A percentile compares a stretch with the other conserved stretches of the same genome.
Conservation (phyloP, 176 grass and related monocot genomes). For the Panicum miliaceum region DNA sequence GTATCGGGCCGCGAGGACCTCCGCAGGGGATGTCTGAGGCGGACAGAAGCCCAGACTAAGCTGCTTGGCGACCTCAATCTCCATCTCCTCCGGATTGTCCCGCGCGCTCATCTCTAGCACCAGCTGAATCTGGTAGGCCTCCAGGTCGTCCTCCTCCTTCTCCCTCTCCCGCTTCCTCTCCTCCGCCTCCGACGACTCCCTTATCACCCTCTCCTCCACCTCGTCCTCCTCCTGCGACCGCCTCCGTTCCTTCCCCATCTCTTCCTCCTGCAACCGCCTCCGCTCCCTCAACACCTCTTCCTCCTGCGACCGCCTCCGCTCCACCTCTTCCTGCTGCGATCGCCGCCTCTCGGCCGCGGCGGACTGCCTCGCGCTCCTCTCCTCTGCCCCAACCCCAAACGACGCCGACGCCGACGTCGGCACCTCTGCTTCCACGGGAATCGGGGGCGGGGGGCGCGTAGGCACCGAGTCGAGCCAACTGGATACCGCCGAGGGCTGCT, state of each 20-base stretch:
- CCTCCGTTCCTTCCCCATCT: constrained; percentile 34
- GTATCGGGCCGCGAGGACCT: constrained; percentile 74
- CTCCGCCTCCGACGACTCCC: constrained; percentile 52
- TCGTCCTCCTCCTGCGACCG: constrained; percentile 45
- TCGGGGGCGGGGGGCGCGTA: constrained; percentile 39
- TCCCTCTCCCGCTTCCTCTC: constrained; percentile 61
- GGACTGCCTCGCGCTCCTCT: constrained; percentile 32
- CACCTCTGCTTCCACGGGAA: constrained; percentile 20
- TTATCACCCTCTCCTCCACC: constrained; percentile 66
- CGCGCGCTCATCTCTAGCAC: constrained; percentile 90
- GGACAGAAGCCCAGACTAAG: constrained; percentile 84
- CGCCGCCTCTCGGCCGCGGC: constrained; percentile 25
- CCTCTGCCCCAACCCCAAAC: constrained; percentile 18
- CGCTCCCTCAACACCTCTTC: background rate
- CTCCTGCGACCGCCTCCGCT: constrained; percentile 15
- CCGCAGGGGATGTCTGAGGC: constrained; percentile 56
- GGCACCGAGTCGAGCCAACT: constrained; percentile 79
- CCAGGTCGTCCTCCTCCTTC: constrained; percentile 71
- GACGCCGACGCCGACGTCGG: constrained; percentile 33
- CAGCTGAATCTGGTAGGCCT: constrained; percentile 94
- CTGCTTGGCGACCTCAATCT: constrained; percentile 95
- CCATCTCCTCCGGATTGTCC: constrained; percentile 96
- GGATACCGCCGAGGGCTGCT: constrained; percentile 53
- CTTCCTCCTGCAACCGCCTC: constrained; percentile 25
- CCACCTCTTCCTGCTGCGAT: constrained; percentile 48